phyloP scores from a whole-genome alignment of 345 rosid genomes.

The Boechera retrofracta region DNA sequence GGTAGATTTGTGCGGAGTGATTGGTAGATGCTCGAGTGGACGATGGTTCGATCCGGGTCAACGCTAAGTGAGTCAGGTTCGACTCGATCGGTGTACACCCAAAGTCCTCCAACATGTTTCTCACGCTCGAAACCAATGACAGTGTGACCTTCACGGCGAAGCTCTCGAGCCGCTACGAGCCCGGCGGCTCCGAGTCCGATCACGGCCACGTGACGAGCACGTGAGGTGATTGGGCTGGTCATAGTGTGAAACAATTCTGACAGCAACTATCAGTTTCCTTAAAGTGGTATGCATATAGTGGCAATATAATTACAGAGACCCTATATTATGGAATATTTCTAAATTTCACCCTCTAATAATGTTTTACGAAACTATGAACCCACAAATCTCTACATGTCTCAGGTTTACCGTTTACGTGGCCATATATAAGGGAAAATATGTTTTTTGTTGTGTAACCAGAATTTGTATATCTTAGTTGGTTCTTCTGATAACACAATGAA shows the following conservation, averaged over 20 bases:
- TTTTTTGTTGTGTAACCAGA: background rate
- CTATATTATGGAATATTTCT: background rate
- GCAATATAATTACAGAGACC: background rate
- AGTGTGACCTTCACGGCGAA: background rate
- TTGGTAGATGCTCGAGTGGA: background rate
- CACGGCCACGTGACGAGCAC: conserved; percentile 11
- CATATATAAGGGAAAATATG: background rate
- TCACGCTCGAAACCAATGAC: background rate
- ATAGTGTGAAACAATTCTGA: background rate
- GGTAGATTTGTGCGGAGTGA: background rate
- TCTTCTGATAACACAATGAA: background rate
- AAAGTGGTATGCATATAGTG: background rate
- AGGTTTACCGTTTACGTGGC: background rate
- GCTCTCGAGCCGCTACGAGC: background rate
- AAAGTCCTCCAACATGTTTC: background rate
- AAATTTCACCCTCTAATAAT: background rate
- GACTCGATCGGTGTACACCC: background rate
- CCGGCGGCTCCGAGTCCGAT: conserved; percentile 5
- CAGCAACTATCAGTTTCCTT: background rate
- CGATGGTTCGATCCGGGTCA: background rate
- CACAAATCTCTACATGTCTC: background rate
- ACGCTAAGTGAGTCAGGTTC: background rate
- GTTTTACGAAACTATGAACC: background rate
- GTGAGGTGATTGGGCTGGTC: background rate
- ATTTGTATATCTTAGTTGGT: background rate